Evolutionary conservation across 2,329 filamentous ascomycete species (phyloP).

Genomic region (Epichloe baconii): DNA sequence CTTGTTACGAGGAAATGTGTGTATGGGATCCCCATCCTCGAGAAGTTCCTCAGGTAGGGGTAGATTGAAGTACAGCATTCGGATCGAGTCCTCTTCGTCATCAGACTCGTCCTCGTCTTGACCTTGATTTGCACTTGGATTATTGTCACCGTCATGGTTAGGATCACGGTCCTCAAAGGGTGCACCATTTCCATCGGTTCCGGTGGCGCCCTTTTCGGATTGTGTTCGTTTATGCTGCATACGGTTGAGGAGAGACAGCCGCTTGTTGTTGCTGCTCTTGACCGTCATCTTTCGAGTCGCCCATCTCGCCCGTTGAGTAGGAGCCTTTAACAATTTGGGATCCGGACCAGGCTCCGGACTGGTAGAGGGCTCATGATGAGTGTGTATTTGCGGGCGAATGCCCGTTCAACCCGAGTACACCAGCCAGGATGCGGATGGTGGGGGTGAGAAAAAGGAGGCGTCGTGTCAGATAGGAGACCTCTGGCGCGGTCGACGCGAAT

Average conservation of each 20-base stretch:
- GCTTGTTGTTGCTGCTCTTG: slow-evolving; percentile 64
- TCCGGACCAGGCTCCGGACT: slow-evolving; percentile 16
- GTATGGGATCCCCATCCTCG: slow-evolving; percentile 62
- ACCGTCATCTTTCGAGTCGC: slow-evolving; percentile 80
- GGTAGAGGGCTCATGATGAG: slow-evolving; percentile 21
- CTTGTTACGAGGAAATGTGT: slow-evolving; percentile 77
- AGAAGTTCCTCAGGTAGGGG: slow-evolving; percentile 61
- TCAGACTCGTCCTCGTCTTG: slow-evolving; percentile 24
- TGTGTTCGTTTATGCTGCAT: slow-evolving; percentile 49
- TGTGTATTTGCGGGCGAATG: slow-evolving; percentile 23
- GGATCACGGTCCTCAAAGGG: slow-evolving; percentile 18
- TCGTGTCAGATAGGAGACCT: neutral
- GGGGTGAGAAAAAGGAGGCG: neutral
- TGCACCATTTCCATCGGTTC: slow-evolving; percentile 19
- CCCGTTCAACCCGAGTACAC: slow-evolving; percentile 24
- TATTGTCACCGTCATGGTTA: slow-evolving; percentile 13
- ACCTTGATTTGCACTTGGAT: slow-evolving; percentile 21
- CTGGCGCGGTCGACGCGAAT: slow-evolving; percentile 4
- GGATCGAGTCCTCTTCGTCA: slow-evolving; percentile 27
- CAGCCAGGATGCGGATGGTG: slow-evolving; percentile 21
- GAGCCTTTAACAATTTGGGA: slow-evolving; percentile 8
- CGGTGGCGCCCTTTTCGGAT: slow-evolving; percentile 54
- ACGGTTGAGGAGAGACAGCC: slow-evolving; percentile 68
- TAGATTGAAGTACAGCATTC: slow-evolving; percentile 74
- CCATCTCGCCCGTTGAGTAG: slow-evolving; percentile 78